phyloP scores from a whole-genome alignment of 192 early-diverging fungal species.

The Allomyces macrogynus region DNA sequence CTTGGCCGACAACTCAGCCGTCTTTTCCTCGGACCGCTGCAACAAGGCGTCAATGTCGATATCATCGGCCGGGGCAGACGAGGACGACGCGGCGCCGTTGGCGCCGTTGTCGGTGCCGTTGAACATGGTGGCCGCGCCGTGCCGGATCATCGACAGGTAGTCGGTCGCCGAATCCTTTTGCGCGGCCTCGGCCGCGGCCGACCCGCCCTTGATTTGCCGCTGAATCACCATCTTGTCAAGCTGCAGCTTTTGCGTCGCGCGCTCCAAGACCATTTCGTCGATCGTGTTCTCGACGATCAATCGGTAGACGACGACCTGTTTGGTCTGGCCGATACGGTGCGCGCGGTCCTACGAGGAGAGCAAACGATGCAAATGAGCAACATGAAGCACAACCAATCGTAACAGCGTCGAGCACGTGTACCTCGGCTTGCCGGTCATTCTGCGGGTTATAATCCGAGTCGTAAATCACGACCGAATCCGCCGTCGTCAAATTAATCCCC shows the following conservation, averaged over 20 bases:
- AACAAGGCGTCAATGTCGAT: slow-evolving; percentile 76
- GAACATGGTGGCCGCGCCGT: slow-evolving; percentile 78
- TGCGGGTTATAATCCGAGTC: slow-evolving; percentile 69
- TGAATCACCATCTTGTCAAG: slow-evolving; percentile 98
- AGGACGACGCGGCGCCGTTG: slow-evolving; percentile 1
- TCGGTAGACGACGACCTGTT: slow-evolving; percentile 89
- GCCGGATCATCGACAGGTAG: slow-evolving; percentile 89
- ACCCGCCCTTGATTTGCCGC: slow-evolving; percentile 19
- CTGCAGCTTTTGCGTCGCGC: slow-evolving; percentile 88
- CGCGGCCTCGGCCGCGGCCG: too few species aligned
- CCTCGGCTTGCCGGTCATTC: slow-evolving; percentile 13
- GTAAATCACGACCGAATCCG: slow-evolving; percentile 88
- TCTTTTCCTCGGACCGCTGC: slow-evolving; percentile 65
- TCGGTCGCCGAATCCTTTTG: slow-evolving; percentile 42
- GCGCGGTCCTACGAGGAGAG: slow-evolving; percentile 69
- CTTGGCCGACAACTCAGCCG: slow-evolving; percentile 67
- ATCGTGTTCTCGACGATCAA: slow-evolving; percentile 94
- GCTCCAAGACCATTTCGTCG: slow-evolving; percentile 92
- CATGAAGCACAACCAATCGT: background rate
- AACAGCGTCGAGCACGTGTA: background rate
- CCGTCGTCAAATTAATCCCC: slow-evolving; percentile 90
- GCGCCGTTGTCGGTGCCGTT: slow-evolving; percentile 24
- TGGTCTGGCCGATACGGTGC: slow-evolving; percentile 96
- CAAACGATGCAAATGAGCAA: background rate
- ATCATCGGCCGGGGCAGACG: slow-evolving; percentile 13